Evolutionary conservation across 2,329 filamentous ascomycete genomes (phyloP), one percentile per base, ranked within the genome.

Genomic region (Aspergillus fructus): DNA sequence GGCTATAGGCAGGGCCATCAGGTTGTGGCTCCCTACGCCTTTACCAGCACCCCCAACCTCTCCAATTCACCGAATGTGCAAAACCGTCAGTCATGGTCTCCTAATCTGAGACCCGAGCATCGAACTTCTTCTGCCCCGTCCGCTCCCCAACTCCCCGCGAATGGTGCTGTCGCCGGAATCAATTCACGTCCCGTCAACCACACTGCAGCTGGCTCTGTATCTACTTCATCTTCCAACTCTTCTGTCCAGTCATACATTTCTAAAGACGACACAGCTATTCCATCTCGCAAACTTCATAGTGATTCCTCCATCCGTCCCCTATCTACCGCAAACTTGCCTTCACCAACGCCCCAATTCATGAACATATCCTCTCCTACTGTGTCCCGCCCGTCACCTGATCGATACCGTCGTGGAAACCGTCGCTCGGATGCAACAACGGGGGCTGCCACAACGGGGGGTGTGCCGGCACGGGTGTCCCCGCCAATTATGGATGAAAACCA

Each of bases 21-120:
- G 85, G 71, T 85, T 82, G 85, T 90, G 60, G 88, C 91, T 69
- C 89, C 89, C 8, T 93, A 92, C 75, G 88, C 89, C 42, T 92
- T 92, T 70, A 89, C 85, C 3, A 83, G 80, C 65, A 88, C 88
- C n/a, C 87, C 89, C 23, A 86, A 81, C 62, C 75, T 90, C 64
- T 82, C 83, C 59, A 83, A 80, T 59, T 56, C 68, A 42, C 52
- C 66, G 45, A 76, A 78, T 61, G 77, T 81, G 62, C 83, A 85
- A 76, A 76, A 63, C 76, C 82, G 71, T 70, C 83, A 71, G 74
- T 82, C 66, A 75, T 82, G 47, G 78, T 79, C 59, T 49, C 83
- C 84, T 55, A 79, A 83, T 66, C 74, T 85, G 60, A 79, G 82
- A 55, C 76, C 81, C 61, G 84, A 87, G 61, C 79, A 79, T 64